Conservation (phyloP, 306 rosid genomes). For the Medicago arabica region DNA sequence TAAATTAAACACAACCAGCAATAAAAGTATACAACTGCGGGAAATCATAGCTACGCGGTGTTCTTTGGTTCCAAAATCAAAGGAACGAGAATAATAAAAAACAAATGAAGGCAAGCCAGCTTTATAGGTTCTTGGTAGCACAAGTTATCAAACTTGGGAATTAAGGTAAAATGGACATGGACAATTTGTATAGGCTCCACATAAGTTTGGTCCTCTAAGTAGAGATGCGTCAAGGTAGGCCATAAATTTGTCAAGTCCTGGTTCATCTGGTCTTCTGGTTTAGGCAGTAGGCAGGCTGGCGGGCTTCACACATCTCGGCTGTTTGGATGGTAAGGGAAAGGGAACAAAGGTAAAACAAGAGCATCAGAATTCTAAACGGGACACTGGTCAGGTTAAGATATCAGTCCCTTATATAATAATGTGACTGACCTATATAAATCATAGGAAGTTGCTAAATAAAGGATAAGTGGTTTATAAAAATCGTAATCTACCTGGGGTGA, state of each 20-base stretch:
- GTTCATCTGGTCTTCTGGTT: slow-evolving; percentile 98
- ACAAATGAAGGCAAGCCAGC: slow-evolving; percentile 60
- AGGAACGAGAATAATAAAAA: slow-evolving; percentile 55
- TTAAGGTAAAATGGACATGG: slow-evolving; percentile 78
- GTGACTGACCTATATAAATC: slow-evolving; percentile 47
- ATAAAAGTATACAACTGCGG: slow-evolving; percentile 49
- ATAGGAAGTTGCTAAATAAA: slow-evolving; percentile 51
- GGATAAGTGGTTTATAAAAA: slow-evolving; percentile 43
- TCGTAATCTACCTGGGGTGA: slow-evolving; percentile 48
- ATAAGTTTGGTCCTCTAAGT: slow-evolving; percentile 79
- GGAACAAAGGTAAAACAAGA: slow-evolving; percentile 89
- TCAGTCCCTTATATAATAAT: slow-evolving; percentile 57
- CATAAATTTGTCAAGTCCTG: slow-evolving; percentile 93
- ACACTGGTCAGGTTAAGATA: slow-evolving; percentile 77
- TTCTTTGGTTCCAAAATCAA: slow-evolving; percentile 53
- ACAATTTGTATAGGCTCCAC: slow-evolving; percentile 66
- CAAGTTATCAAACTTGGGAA: slow-evolving; percentile 76
- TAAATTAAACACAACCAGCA: slow-evolving; percentile 40
- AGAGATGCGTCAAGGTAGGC: slow-evolving; percentile 91
- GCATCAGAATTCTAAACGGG: slow-evolving; percentile 89
- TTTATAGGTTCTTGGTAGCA: slow-evolving; percentile 82
- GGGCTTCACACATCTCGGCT: slow-evolving; percentile 98
- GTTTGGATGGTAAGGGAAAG: slow-evolving; percentile 96
- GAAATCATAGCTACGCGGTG: slow-evolving; percentile 58
- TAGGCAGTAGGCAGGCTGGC: slow-evolving; percentile 96